Percentiles rank a stretch among this genome's conserved stretches.
Evolutionary conservation across 2,329 filamentous ascomycete genomes (phyloP).

Genomic region (Chrysosphaeria jannelii): DNA sequence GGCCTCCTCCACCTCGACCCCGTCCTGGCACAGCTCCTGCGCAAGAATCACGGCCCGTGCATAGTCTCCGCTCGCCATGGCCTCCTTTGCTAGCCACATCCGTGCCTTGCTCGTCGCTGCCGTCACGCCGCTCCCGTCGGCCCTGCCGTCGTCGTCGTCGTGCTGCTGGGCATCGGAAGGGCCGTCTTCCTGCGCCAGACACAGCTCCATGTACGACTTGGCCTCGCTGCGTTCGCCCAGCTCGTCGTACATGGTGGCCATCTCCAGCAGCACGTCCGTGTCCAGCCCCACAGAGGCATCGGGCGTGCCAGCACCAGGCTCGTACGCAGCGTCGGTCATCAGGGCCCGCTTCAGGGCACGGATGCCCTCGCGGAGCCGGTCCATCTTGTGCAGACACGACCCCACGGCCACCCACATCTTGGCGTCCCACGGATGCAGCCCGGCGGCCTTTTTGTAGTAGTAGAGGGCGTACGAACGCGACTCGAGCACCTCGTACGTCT

Average conservation of each 20-base stretch:
- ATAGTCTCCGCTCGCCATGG: conserved; percentile 48
- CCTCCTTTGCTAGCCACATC: conserved; percentile 71
- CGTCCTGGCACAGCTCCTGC: conserved; percentile 80
- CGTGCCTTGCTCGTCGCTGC: conserved; percentile 73
- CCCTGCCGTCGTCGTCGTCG: conserved; percentile 11
- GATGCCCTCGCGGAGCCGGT: conserved; percentile 64
- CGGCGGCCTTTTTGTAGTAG: conserved; percentile 90
- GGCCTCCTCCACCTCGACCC: conserved; percentile 86
- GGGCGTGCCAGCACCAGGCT: conserved; percentile 21
- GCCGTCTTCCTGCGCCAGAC: conserved; percentile 72
- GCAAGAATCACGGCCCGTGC: conserved; percentile 50
- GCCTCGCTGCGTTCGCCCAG: conserved; percentile 51
- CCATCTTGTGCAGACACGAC: conserved; percentile 72
- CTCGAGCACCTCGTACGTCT: conserved; percentile 91
- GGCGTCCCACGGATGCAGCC: conserved; percentile 77
- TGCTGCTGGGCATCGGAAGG: no score
- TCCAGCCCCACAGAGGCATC: conserved; percentile 31
- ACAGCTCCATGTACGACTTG: conserved; percentile 85
- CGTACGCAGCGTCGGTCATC: conserved; percentile 64
- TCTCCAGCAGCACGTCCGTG: conserved; percentile 69
- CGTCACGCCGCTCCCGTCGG: conserved; percentile 26
- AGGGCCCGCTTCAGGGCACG: conserved; percentile 83
- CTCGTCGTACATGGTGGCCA: conserved; percentile 66
- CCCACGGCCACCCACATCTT: conserved; percentile 98
- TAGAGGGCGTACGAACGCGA: conserved; percentile 94